These are phyloP conservation scores for Alectoria sarmentosa DNA, from an alignment of 495 filamentous ascomycete species.

Conservation along the genomic window DNA sequence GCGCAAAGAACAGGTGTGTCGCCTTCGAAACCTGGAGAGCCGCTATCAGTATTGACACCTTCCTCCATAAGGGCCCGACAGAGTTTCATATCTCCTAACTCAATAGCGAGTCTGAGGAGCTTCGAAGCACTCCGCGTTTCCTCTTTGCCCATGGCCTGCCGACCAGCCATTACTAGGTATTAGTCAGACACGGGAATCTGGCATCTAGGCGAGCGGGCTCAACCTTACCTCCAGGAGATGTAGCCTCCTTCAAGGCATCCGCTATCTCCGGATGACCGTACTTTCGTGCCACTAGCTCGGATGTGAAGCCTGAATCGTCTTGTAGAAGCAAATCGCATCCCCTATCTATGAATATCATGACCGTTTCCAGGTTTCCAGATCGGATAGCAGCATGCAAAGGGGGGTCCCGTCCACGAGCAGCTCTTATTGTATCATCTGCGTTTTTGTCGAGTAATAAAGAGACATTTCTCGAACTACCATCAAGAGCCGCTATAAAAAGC, in stretches of 20 bases:
- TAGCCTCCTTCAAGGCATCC: background rate
- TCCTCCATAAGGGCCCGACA: slow-evolving; percentile 4
- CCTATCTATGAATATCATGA: background rate
- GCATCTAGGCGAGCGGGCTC: background rate
- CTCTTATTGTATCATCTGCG: slow-evolving; percentile 6
- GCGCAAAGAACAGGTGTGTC: slow-evolving; percentile 11
- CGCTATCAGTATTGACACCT: background rate
- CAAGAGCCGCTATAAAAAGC: background rate
- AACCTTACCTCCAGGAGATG: background rate
- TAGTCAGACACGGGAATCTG: background rate
- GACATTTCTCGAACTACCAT: background rate
- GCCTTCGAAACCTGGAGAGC: background rate
- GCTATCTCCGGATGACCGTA: background rate
- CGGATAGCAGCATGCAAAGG: slow-evolving; percentile 5
- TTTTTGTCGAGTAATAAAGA: background rate
- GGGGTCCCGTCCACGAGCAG: background rate
- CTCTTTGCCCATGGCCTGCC: background rate
- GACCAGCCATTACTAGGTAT: background rate
- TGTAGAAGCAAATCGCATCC: background rate
- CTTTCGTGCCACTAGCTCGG: slow-evolving; percentile 8
- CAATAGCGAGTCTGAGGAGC: slow-evolving; percentile 12
- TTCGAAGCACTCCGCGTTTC: background rate
- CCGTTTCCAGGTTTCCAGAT: background rate
- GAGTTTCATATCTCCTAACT: slow-evolving; percentile 9
- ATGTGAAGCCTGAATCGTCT: slow-evolving; percentile 8